Conservation (phyloP, 192 early-diverging fungal species). For the Backusella australiensis region DNA sequence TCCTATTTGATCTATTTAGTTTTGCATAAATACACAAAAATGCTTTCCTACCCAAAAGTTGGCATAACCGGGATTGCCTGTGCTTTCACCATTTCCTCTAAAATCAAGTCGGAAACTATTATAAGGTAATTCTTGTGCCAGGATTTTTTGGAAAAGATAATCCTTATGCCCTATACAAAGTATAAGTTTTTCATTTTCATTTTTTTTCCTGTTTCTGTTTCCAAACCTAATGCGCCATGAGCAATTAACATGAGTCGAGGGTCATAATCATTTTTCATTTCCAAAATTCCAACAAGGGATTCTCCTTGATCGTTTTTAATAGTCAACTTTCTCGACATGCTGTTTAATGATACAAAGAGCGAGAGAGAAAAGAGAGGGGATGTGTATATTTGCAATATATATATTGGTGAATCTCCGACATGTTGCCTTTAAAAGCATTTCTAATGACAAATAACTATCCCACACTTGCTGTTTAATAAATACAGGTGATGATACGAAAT, state of each 20-base stretch:
- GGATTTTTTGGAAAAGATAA: constrained; percentile 28
- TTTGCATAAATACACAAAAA: not conserved
- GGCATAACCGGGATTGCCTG: constrained; percentile 22
- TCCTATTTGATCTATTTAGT: not conserved
- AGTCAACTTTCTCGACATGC: not conserved
- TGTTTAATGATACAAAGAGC: not conserved
- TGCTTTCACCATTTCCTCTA: constrained; percentile 38
- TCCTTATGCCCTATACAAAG: constrained; percentile 31
- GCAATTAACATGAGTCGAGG: constrained; percentile 15
- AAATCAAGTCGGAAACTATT: constrained; percentile 40
- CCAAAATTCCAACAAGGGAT: constrained; percentile 2
- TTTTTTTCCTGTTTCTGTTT: not conserved
- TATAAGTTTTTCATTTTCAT: not conserved
- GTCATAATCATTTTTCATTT: not conserved
- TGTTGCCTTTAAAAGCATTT: not conserved
- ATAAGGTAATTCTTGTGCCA: constrained; percentile 35
- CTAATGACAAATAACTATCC: constrained; percentile 1
- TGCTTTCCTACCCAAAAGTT: not conserved
- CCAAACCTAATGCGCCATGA: constrained; percentile 10
- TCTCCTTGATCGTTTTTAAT: constrained; percentile 4
- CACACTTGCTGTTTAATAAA: not conserved
- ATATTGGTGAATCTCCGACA: not conserved
- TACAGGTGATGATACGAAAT: not conserved
- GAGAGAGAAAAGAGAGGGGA: not conserved
- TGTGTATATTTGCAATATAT: not conserved